Percentiles rank a stretch among this genome's conserved stretches.
phyloP scores from a whole-genome alignment of 2,329 filamentous ascomycete species.

The Verticillium zaregamsianum region DNA sequence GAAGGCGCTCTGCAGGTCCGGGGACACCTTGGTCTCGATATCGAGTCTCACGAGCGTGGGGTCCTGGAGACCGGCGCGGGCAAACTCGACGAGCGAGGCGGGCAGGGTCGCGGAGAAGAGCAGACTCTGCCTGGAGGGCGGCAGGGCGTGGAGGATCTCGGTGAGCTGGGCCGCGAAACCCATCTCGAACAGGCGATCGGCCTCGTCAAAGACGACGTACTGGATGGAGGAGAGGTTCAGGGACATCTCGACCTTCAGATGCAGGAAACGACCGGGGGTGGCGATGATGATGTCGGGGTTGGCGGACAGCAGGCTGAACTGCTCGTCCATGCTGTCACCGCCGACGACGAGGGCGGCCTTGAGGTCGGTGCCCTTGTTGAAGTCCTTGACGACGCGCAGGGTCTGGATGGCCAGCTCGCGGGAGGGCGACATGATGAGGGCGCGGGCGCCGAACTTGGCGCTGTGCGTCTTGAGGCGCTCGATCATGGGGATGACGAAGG shows the following conservation, averaged over 20 bases:
- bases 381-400: slow-evolving; percentile 92
- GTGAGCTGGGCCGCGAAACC: slow-evolving; percentile 91
- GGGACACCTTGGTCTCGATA: slow-evolving; percentile 92
- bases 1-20: slow-evolving; percentile 92
- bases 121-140: slow-evolving; percentile 79
- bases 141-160: slow-evolving; percentile 87
- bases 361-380: slow-evolving; percentile 84
- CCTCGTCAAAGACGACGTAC: slow-evolving; percentile 97
- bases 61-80: slow-evolving; percentile 86
- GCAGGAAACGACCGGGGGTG: slow-evolving; percentile 91
- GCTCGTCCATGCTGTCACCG: slow-evolving; percentile 92
- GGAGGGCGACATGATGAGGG: slow-evolving; percentile 85
- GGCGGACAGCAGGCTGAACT: slow-evolving; percentile 85
- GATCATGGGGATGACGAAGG: slow-evolving; percentile 98
- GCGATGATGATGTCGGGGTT: slow-evolving; percentile 98
- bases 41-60: slow-evolving; percentile 87
- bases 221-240: slow-evolving; percentile 85
- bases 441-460: slow-evolving; percentile 78
- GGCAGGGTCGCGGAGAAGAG: slow-evolving; percentile 95
- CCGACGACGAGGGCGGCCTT: slow-evolving; percentile 88
- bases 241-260: slow-evolving; percentile 95
- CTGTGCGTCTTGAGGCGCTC: slow-evolving; percentile 88
- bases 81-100: slow-evolving; percentile 93
- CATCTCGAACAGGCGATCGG: slow-evolving; percentile 97
- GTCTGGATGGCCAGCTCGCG: slow-evolving; percentile 94